Conservation (phyloP, 495 filamentous ascomycete species). For the Hypoxylon rickii region DNA sequence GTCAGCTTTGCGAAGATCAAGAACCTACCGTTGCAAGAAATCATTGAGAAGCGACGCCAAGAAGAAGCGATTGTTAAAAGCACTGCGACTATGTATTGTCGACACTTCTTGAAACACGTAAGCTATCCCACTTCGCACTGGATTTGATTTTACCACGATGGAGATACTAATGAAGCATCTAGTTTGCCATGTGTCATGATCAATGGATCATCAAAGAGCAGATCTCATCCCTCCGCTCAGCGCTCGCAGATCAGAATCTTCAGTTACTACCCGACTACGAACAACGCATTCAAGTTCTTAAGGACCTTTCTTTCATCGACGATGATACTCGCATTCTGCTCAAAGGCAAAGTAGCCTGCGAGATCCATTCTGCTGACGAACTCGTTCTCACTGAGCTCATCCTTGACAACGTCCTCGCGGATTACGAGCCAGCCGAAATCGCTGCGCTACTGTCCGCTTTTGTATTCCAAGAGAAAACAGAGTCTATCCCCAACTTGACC, state of each 20-base stretch:
- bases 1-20: constrained; percentile 79
- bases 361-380: constrained; percentile 97
- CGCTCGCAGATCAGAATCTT: constrained; percentile 95
- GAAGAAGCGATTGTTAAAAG: constrained; percentile 62
- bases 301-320: constrained; percentile 90
- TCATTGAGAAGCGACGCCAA: constrained; percentile 67
- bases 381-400: constrained; percentile 96
- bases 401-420: constrained; percentile 92
- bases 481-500: constrained; percentile 80
- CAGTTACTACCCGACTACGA: constrained; percentile 98
- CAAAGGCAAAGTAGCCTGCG: constrained; percentile 97
- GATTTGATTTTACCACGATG: background rate
- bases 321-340: constrained; percentile 80
- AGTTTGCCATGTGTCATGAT: constrained; percentile 89
- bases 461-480: constrained; percentile 98
- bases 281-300: constrained; percentile 88
- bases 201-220: constrained; percentile 93
- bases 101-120: constrained; percentile 83
- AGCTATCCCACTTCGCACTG: constrained; percentile 40
- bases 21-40: constrained; percentile 74
- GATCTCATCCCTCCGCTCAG: constrained; percentile 78
- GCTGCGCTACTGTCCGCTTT: constrained; percentile 92
- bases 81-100: constrained; percentile 66
- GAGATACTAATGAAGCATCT: constrained; percentile 38
- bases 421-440: constrained; percentile 96